Conservation (phyloP, 176 grass and related monocot species). For the Secale cereale region DNA sequence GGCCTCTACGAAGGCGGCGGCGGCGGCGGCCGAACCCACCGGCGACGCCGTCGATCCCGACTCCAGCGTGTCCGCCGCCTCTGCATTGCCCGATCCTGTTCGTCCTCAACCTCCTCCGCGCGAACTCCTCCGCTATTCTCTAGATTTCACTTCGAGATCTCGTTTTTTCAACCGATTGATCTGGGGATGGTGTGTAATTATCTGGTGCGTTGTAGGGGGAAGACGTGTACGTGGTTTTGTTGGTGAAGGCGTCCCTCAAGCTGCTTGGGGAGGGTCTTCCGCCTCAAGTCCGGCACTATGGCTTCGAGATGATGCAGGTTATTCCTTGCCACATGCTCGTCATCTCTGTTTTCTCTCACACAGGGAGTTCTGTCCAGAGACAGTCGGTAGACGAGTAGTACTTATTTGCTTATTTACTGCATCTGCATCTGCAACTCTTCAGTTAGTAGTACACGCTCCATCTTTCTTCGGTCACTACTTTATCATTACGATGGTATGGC, state of each 20-base stretch:
- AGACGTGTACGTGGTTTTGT: not conserved
- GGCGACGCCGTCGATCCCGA: not conserved
- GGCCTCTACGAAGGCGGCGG: not conserved
- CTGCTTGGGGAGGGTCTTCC: not conserved
- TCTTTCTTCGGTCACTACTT: too few species aligned
- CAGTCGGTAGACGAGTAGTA: too few species aligned
- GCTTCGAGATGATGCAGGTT: constrained; percentile 10
- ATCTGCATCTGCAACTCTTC: too few species aligned
- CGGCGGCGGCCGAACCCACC: not conserved
- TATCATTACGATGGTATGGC: too few species aligned
- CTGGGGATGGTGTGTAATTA: not conserved
- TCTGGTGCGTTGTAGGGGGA: not conserved
- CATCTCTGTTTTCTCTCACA: too few species aligned
- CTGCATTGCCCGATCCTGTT: not conserved
- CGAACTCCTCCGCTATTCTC: not conserved
- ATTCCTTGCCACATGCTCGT: not conserved
- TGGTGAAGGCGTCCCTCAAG: not conserved
- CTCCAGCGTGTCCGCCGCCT: not conserved
- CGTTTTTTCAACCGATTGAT: not conserved
- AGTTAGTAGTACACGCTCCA: too few species aligned
- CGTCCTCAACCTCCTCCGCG: not conserved
- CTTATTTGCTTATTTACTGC: too few species aligned
- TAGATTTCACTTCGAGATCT: not conserved
- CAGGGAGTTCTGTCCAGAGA: too few species aligned
- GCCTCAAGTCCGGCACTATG: not conserved